Evolutionary conservation across 805 yeast species (phyloP), one percentile per base, ranked within the genome.

Genomic region (Wickerhamiella occidentalis): DNA sequence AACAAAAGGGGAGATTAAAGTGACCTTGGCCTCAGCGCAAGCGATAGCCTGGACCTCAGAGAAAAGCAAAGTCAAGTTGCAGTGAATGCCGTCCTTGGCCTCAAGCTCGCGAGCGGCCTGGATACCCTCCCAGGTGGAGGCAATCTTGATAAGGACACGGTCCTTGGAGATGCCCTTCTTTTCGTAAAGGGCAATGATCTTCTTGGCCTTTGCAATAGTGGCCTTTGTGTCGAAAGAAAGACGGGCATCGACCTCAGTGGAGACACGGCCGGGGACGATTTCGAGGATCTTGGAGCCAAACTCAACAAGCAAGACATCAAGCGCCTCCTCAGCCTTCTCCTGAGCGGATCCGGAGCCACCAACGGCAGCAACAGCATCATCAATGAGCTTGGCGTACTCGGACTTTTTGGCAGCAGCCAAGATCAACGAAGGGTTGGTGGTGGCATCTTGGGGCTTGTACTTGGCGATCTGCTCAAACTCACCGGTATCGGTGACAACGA

Each of bases 61-160:
- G 81, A 92, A 92, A 64, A 92, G 77, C 61, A 92, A 73, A 51
- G 99, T 92, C 76, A 92, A 77, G 79, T 92, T 92, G 73, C 83
- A 78, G 80, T 92, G 97, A 62, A 92, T 78, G 47, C 79, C 87
- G 75, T 92, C 76, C 70, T 92, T 79, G 58, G 80, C 69, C 76
- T 92, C 98, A 68, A 92, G 78, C 68, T 85, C 95, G 68, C 80
- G 79, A 51, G 99, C 98, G 60, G 98, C 99, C 71, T 85, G 95
- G 68, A 92, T 92, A 76, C 99, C 99, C 74, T 92, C 98, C 85
- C 88, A 92, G 57, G 98, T 92, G 53, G 97, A 83, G 54, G 98
- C 98, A 58, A 92, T 78, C 78, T 92, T 92, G 73, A 92, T 92
- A 65, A 90, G 78, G 55, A 92, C 77, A 69, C 97, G 79, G 56